Evolutionary conservation across 2,329 filamentous ascomycete genomes (phyloP).

Genomic region (Trichoderma sp.): DNA sequence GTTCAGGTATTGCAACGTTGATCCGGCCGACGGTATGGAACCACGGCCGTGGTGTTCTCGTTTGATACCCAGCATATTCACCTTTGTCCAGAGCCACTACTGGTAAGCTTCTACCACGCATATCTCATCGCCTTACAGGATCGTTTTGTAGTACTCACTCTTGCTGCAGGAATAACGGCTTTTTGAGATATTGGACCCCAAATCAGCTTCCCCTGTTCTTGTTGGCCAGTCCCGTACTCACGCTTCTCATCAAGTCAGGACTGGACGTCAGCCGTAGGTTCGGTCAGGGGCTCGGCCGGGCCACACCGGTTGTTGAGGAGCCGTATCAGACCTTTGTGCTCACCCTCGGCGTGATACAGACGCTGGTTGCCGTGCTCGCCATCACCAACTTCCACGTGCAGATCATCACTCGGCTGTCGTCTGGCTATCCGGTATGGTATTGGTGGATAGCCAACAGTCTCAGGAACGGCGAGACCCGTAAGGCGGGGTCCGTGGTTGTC

Average conservation of each 20-base stretch:
- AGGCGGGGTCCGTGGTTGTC: conserved; percentile 49
- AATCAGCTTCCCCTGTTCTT: conserved; percentile 86
- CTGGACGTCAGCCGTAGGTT: conserved; percentile 42
- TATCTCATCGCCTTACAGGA: no score
- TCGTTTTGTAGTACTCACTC: neutral
- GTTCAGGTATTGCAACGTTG: conserved; percentile 62
- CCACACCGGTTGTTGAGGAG: conserved; percentile 25
- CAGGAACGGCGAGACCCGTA: conserved; percentile 38
- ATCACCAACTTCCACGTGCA: conserved; percentile 87
- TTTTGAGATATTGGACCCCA: conserved; percentile 86
- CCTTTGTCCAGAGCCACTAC: conserved; percentile 85
- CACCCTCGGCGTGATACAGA: conserved; percentile 71
- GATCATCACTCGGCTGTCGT: conserved; percentile 86
- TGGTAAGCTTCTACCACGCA: conserved; percentile 63
- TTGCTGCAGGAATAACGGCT: conserved; percentile 73
- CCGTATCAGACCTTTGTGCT: conserved; percentile 43
- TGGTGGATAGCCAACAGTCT: conserved; percentile 68
- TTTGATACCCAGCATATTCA: conserved; percentile 82
- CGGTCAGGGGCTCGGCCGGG: conserved; percentile 20
- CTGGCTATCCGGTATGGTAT: conserved; percentile 88
- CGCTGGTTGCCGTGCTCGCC: conserved; percentile 70
- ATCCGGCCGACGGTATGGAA: conserved; percentile 34
- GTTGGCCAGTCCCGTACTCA: conserved; percentile 76
- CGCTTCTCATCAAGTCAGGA: conserved; percentile 63
- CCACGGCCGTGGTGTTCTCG: conserved; percentile 73